Conservation (phyloP, 1,139 yeast genomes). For the Pichia sp. region DNA sequence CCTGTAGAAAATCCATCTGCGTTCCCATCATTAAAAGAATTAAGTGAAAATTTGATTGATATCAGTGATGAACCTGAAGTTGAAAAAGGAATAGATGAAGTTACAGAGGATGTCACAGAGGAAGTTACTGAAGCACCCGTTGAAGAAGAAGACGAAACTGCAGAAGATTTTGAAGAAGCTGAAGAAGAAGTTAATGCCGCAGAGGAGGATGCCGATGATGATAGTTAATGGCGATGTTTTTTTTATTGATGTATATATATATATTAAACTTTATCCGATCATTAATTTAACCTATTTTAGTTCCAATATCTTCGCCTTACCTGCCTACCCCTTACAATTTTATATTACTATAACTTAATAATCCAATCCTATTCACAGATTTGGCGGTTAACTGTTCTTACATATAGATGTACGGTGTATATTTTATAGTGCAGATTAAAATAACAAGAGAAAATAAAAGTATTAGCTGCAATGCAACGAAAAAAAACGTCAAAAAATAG, state of each 20-base stretch:
- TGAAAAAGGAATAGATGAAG: conserved; percentile 21
- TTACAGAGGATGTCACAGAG: conserved; percentile 1
- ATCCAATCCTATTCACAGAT: too few species aligned
- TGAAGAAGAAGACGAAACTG: conserved; percentile 3
- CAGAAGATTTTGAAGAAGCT: conserved; percentile 3
- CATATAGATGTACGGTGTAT: too few species aligned
- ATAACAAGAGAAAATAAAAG: too few species aligned
- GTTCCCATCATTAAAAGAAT: conserved; percentile 24
- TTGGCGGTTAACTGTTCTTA: too few species aligned
- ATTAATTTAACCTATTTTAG: background rate
- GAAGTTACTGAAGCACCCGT: conserved; percentile 2
- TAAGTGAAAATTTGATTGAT: conserved; percentile 13
- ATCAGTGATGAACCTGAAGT: conserved; percentile 19
- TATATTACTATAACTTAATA: too few species aligned
- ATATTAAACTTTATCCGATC: background rate
- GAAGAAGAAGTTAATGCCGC: conserved; percentile 1
- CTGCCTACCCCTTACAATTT: too few species aligned
- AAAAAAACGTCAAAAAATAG: too few species aligned
- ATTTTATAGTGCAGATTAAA: too few species aligned
- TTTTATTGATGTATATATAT: background rate
- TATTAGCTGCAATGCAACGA: too few species aligned
- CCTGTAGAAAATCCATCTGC: conserved; percentile 31
- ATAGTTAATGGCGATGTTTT: background rate
- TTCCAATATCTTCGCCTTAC: background rate
- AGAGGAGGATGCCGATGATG: background rate